Evolutionary conservation across 2,329 filamentous ascomycete genomes (phyloP), one percentile per base, ranked within the genome.

Genomic region (Nemania sp.): DNA sequence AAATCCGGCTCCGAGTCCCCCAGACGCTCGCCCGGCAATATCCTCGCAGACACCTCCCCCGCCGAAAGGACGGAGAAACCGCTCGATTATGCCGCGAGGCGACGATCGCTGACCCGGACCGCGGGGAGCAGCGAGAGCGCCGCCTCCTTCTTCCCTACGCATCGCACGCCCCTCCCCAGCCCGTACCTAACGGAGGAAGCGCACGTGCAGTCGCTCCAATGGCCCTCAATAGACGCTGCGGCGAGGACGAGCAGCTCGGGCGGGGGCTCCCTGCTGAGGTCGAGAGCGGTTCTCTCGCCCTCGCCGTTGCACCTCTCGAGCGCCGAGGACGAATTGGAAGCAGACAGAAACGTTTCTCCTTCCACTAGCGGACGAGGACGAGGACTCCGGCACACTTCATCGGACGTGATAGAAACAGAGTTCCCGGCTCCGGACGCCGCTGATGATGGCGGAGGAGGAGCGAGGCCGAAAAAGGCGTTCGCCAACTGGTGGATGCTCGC

Each of bases 161-260:
- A 62, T 42, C 61, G 56, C 17, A 51, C 54, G n/a, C 45, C 61
- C n/a, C 35, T 64, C n/a, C 45, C 63, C 11, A 72, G 62, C 52
- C 64, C 67, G n/a, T 66, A 67, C 34, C 54, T 66, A 20, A 64
- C 63, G 5, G 69, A 71, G 21, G 67, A 71, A 39, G 50, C 66
- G 10, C 65, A 68, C 25, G 63, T 66, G 10, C 65, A 65, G 12
- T 67, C 65, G n/a, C 62, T 67, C 5, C 62, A 67, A 35, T 65
- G 65, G 12, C 57, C 67, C 1, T 57, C 55, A 54, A 69, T 69
- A 21, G 64, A 64, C 6, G 35, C 49, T 17, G 20, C 18, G 2
- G 17, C 54, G 15, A 63, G 46, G 6, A 52, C 12, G n/a, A 54
- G 52, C 20, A 67, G 54, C 48, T 54, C 57, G 9, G 59, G 57